These are phyloP conservation scores for Lyophyllum atratum DNA, from an alignment of 768 basidiomycete genomes.

Conservation along the genomic window DNA sequence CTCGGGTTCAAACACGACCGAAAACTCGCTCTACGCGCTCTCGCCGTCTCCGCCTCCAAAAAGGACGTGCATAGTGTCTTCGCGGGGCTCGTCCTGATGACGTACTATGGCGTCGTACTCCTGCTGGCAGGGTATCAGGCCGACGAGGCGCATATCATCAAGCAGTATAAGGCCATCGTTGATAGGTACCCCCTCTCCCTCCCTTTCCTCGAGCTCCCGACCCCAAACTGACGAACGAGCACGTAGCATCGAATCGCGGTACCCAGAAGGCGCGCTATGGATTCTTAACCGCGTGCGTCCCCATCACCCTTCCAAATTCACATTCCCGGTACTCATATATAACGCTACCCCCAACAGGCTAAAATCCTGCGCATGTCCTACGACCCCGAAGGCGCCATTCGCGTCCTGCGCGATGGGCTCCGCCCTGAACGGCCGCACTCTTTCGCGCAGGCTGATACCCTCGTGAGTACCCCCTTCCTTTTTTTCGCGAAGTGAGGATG, in stretches of 20 bases:
- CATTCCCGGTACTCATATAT: no score
- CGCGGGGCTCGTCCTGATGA: conserved; percentile 77
- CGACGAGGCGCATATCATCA: conserved; percentile 63
- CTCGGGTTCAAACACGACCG: conserved; percentile 78
- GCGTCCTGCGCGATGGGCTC: conserved; percentile 59
- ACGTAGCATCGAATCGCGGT: conserved; percentile 52
- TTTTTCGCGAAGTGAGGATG: neutral
- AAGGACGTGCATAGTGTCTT: conserved; percentile 77
- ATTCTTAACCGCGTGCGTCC: conserved; percentile 64
- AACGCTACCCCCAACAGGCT: no score
- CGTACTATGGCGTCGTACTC: conserved; percentile 73
- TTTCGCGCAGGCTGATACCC: conserved; percentile 72
- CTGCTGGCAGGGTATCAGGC: conserved; percentile 77
- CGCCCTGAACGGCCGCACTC: conserved; percentile 49
- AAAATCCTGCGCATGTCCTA: conserved; percentile 75
- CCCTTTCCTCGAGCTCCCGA: neutral
- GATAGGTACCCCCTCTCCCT: conserved; percentile 42
- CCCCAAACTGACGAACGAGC: neutral
- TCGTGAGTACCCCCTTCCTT: conserved; percentile 45
- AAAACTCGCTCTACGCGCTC: conserved; percentile 63
- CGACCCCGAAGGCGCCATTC: conserved; percentile 66
- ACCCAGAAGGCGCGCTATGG: conserved; percentile 73
- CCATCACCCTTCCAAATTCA: no score
- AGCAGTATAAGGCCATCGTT: conserved; percentile 64
- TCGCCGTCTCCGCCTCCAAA: conserved; percentile 66